These are phyloP conservation scores for Starmerella tilneyi DNA, from an alignment of 805 yeast species.

Conservation along the genomic window DNA sequence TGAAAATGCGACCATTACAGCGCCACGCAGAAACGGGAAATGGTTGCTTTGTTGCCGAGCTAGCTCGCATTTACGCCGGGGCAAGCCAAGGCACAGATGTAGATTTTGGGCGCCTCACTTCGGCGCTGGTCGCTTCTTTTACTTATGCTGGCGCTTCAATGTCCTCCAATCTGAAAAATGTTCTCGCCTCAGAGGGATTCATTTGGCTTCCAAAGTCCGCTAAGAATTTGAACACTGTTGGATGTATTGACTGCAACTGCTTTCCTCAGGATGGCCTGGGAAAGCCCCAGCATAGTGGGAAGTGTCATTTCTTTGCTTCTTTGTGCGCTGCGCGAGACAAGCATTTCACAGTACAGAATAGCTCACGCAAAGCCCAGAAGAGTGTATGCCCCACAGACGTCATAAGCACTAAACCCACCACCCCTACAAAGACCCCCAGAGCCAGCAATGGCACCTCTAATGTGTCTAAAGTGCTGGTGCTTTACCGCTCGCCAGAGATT, in stretches of 20 bases:
- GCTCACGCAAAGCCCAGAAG: too few species aligned
- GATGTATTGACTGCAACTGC: constrained; percentile 10
- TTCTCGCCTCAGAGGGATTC: constrained; percentile 7
- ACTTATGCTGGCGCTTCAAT: neutral
- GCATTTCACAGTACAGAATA: too few species aligned
- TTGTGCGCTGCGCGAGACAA: too few species aligned
- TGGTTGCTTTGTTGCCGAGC: constrained; percentile 5
- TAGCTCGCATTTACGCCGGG: neutral
- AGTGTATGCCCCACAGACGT: too few species aligned
- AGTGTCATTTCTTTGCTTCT: neutral
- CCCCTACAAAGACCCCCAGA: too few species aligned
- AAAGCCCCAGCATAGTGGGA: neutral
- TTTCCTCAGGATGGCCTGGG: constrained; percentile 3
- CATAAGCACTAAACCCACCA: too few species aligned
- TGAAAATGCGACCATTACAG: constrained; percentile 1
- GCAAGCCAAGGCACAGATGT: neutral
- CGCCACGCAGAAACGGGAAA: constrained; percentile 5
- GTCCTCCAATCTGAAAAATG: neutral
- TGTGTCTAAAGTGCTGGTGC: too few species aligned
- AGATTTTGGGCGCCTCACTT: neutral
- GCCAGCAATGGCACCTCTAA: too few species aligned
- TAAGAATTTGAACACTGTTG: neutral
- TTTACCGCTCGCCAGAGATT: too few species aligned
- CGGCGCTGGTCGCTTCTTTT: constrained; percentile 1
- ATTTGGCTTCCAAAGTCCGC: neutral